Conservation (phyloP, 305 asterid species). For the Salvia sclarea region DNA sequence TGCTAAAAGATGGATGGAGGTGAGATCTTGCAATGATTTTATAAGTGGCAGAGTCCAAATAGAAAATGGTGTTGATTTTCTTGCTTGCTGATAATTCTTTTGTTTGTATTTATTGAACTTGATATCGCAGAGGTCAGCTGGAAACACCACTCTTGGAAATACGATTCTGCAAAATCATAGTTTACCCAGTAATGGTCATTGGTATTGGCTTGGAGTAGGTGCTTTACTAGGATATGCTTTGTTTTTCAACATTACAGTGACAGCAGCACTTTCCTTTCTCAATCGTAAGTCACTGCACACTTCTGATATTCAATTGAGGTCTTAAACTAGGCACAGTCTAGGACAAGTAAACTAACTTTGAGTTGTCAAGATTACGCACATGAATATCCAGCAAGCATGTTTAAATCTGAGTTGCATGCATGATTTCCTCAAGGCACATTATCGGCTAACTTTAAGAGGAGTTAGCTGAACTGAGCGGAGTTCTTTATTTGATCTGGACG, state of each 20-base stretch:
- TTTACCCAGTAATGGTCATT: constrained; percentile 53
- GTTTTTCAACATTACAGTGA: constrained; percentile 63
- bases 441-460: not conserved
- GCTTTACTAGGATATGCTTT: constrained; percentile 61
- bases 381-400: not conserved
- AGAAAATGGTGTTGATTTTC: not conserved
- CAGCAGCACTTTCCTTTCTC: constrained; percentile 64
- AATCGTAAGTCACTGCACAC: constrained; percentile 58
- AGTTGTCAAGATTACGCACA: not conserved
- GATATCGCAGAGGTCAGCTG: constrained; percentile 50
- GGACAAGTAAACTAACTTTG: not conserved
- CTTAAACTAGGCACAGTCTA: not conserved
- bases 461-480: not conserved
- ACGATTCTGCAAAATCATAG: constrained; percentile 56
- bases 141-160: constrained; percentile 57
- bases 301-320: constrained; percentile 16
- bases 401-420: not conserved
- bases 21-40: constrained; percentile 32
- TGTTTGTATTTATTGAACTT: constrained; percentile 5
- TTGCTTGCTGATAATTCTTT: constrained; percentile 4
- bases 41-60: constrained; percentile 20
- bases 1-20: constrained; percentile 83
- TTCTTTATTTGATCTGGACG: not conserved
- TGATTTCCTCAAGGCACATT: too few species aligned
- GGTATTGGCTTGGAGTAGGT: constrained; percentile 92